phyloP scores from a whole-genome alignment of 1,284 basidiomycete genomes.

The Moesziomyces parantarcticus region DNA sequence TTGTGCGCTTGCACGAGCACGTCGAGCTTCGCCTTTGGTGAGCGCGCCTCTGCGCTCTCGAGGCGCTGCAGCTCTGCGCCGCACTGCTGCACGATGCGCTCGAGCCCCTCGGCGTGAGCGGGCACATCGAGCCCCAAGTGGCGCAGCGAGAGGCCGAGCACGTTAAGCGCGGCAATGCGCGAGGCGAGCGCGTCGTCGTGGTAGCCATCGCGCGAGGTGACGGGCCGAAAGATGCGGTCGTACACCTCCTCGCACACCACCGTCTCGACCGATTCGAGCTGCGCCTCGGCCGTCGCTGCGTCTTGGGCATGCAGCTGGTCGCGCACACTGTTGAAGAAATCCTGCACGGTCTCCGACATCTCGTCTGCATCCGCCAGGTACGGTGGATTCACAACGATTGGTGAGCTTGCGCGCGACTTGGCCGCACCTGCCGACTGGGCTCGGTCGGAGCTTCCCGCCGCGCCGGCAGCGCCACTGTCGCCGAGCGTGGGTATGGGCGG shows the following conservation, averaged over 20 bases:
- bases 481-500: constrained; percentile 22
- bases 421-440: too few relatives aligned
- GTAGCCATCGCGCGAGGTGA: constrained; percentile 79
- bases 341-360: constrained; percentile 76
- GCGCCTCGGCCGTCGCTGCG: constrained; percentile 53
- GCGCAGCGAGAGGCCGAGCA: constrained; percentile 84
- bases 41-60: constrained; percentile 73
- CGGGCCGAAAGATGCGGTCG: constrained; percentile 76
- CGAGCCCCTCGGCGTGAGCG: constrained; percentile 73
- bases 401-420: constrained; percentile 8
- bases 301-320: constrained; percentile 57
- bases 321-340: constrained; percentile 76
- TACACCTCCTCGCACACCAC: constrained; percentile 79
- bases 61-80: constrained; percentile 83
- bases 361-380: constrained; percentile 51
- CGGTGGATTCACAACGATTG: constrained; percentile 69
- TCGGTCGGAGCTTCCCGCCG: too few relatives aligned
- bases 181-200: constrained; percentile 89
- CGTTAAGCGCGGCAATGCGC: constrained; percentile 87
- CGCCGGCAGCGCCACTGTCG: background rate
- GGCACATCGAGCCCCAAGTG: constrained; percentile 83
- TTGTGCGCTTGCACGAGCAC: constrained; percentile 85
- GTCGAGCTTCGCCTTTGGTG: constrained; percentile 81
- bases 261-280: constrained; percentile 79
- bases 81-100: constrained; percentile 77